Conservation (phyloP, 2,329 filamentous ascomycete genomes). For the Botrytis fabae region DNA sequence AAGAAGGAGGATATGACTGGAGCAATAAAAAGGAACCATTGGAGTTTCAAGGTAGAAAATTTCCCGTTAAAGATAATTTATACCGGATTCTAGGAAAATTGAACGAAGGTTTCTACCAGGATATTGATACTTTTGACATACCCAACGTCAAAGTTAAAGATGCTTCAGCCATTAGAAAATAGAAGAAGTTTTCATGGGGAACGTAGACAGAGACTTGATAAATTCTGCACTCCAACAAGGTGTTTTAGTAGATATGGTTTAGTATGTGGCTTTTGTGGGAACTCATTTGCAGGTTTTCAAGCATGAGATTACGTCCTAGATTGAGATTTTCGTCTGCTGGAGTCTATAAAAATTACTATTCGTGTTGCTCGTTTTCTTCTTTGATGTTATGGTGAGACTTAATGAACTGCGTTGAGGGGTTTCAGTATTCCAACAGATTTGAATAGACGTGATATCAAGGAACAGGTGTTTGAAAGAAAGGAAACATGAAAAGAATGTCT, state of each 20-base stretch:
- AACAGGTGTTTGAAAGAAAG: background rate
- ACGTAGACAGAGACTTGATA: background rate
- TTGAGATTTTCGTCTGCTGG: background rate
- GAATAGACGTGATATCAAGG: background rate
- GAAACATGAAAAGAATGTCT: background rate
- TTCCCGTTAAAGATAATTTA: background rate
- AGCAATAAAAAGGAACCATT: background rate
- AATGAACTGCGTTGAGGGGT: background rate
- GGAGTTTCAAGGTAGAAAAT: background rate
- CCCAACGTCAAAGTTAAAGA: background rate
- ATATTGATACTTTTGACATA: background rate
- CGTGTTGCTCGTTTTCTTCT: background rate
- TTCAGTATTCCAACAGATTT: background rate
- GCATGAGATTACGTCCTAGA: background rate
- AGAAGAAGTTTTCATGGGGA: background rate
- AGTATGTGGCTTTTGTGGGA: background rate
- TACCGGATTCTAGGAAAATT: background rate
- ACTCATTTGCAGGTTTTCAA: background rate
- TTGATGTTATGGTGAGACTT: background rate
- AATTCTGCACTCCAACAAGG: background rate
- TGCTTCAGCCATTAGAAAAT: background rate
- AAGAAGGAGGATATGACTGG: background rate
- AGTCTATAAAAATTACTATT: background rate
- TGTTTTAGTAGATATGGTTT: background rate
- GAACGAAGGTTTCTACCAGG: background rate